Conservation (phyloP, 2,329 filamentous ascomycete species). For the Ceratocystis alfenasii region DNA sequence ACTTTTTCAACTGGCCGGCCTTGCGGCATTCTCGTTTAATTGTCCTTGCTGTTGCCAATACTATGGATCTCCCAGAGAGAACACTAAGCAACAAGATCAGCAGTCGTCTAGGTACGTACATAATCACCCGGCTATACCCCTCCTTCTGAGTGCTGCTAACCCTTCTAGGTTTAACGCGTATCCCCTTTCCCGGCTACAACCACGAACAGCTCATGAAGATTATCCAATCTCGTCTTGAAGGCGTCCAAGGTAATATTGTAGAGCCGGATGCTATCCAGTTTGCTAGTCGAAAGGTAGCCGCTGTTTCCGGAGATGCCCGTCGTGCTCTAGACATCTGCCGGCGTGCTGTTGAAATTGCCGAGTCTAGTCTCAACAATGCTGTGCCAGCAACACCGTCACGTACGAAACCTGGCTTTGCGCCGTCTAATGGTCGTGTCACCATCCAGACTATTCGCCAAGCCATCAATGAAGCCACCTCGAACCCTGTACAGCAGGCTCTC, state of each 20-base stretch:
- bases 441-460: constrained; percentile 89
- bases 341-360: constrained; percentile 86
- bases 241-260: constrained; percentile 79
- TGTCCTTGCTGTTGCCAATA: constrained; percentile 94
- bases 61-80: constrained; percentile 93
- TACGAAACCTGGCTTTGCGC: constrained; percentile 34
- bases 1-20: constrained; percentile 99
- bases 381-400: constrained; percentile 26
- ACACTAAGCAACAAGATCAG: constrained; percentile 98
- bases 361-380: constrained; percentile 33
- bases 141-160: background rate
- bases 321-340: constrained; percentile 91
- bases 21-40: constrained; percentile 84
- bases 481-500: constrained; percentile 80
- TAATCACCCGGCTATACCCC: background rate
- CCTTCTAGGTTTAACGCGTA: constrained; percentile 59
- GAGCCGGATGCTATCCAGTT: constrained; percentile 92
- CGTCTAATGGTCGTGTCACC: constrained; percentile 51
- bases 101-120: constrained; percentile 54
- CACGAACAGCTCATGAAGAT: constrained; percentile 96
- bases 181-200: constrained; percentile 94
- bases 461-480: constrained; percentile 89
- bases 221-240: constrained; percentile 83
- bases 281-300: constrained; percentile 88
- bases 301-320: constrained; percentile 86